These are phyloP conservation scores for Porogramme epimiltina DNA, from an alignment of 1,284 basidiomycete species.

Conservation along the genomic window DNA sequence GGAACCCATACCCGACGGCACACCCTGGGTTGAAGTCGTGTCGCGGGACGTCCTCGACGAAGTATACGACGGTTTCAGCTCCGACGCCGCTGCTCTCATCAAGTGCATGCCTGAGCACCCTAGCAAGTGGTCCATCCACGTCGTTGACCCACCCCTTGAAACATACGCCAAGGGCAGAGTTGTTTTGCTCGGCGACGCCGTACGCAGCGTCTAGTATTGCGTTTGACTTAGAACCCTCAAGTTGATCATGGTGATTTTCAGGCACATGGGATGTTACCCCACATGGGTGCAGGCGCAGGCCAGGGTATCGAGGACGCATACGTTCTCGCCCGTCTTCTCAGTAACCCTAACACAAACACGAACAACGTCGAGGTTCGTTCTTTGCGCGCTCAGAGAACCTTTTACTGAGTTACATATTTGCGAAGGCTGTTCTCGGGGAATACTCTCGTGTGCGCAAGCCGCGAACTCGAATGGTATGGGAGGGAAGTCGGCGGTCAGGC, in stretches of 20 bases:
- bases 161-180: conserved; percentile 49
- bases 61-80: conserved; percentile 51
- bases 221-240: no score
- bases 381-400: not conserved
- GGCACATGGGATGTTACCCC: conserved; percentile 64
- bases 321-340: conserved; percentile 49
- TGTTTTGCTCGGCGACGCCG: conserved; percentile 61
- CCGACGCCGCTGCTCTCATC: conserved; percentile 46
- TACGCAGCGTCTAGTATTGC: conserved; percentile 35
- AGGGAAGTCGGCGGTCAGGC: conserved; percentile 40
- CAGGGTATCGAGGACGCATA: conserved; percentile 66
- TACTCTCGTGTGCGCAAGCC: conserved; percentile 48
- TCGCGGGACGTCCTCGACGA: conserved; percentile 46
- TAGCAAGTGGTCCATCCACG: conserved; percentile 63
- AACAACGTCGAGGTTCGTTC: conserved; percentile 50
- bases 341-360: conserved; percentile 43
- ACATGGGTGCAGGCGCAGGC: conserved; percentile 63
- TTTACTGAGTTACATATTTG: no score
- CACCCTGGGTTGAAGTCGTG: conserved; percentile 50
- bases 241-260: conserved; percentile 24
- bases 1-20: conserved; percentile 32
- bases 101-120: conserved; percentile 46
- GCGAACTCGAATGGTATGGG: conserved; percentile 49
- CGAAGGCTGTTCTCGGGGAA: conserved; percentile 41
- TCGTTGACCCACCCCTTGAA: conserved; percentile 48